These are phyloP conservation scores for Yarrowia sp. DNA, from an alignment of 805 yeast genomes.

Conservation along the genomic window DNA sequence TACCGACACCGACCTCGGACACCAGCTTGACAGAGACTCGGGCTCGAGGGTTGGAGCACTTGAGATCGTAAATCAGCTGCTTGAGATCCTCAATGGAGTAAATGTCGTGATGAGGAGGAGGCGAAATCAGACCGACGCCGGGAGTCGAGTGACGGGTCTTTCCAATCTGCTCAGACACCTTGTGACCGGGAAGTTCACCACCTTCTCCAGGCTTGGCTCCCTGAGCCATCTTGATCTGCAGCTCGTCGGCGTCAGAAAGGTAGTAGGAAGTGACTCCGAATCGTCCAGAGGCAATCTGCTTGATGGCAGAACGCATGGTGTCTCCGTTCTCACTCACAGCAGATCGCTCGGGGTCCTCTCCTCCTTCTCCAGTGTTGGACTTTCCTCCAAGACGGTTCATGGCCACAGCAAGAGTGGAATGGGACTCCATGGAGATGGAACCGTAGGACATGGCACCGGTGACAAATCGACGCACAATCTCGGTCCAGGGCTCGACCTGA, in stretches of 20 bases:
- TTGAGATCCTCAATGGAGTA: slow-evolving; percentile 97
- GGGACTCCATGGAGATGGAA: slow-evolving; percentile 97
- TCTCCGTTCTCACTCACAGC: slow-evolving; percentile 80
- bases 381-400: slow-evolving; percentile 98
- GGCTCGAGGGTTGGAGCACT: slow-evolving; percentile 96
- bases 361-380: slow-evolving; percentile 99
- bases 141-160: slow-evolving; percentile 95
- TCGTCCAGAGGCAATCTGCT: slow-evolving; percentile 96
- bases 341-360: slow-evolving; percentile 94
- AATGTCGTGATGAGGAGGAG: slow-evolving; percentile 98
- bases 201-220: slow-evolving; percentile 99
- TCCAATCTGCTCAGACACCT: slow-evolving; percentile 84
- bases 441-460: slow-evolving; percentile 99
- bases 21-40: slow-evolving; percentile 95
- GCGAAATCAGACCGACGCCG: slow-evolving; percentile 94
- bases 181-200: slow-evolving; percentile 96
- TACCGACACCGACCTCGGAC: slow-evolving; percentile 98
- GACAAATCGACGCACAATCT: slow-evolving; percentile 92
- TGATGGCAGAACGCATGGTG: slow-evolving; percentile 97
- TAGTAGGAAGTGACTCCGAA: slow-evolving; percentile 97
- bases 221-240: slow-evolving; percentile 98
- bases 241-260: slow-evolving; percentile 93
- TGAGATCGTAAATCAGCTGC: slow-evolving; percentile 92
- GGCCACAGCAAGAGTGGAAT: slow-evolving; percentile 95
- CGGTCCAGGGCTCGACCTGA: slow-evolving; percentile 99